Base-by-base conservation (phyloP, 2,329 filamentous ascomycete genomes). In the Lecanoromycetidae sp. region DNA sequence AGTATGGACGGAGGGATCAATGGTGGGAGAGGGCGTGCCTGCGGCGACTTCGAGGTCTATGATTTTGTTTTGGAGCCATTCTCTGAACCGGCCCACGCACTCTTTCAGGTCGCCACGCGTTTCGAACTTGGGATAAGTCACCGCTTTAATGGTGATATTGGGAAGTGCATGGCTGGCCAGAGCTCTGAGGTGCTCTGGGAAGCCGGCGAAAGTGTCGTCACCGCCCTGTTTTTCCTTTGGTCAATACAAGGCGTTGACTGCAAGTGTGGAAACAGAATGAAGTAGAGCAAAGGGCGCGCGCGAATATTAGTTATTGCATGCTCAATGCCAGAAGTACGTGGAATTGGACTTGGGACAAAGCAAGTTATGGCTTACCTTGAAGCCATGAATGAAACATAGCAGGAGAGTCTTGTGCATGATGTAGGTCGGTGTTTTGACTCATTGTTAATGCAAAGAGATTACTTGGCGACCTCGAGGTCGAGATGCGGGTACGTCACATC, bases 21-120 rank as follows among this genome's bases (percentile, higher is more conserved):
- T 75, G 0, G 85, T 94, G 0, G 88, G 88, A 4, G 83, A 88
- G 1, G 84, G 77, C 0, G 87, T 90, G 37, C 74, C 73, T 56
- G 84, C 83, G 23, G 75, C 79, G 48, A 95, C 88, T 66, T 98
- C 90, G 58, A 95, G 71, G 63, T 96, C 91, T 57, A 96, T 95
- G 57, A 96, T 85, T 57, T 85, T 85, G 61, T 95, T 82, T 55
- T 88, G 79, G 13, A 96, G 77, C 86, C 70, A 72, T 60, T 72
- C 69, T 55, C 67, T 60, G 47, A 72, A 68, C 22, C 58, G 60
- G 3, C 54, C 59, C 38, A 72, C 70, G 48, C 64, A 67, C 52
- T 69, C 66, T 49, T 63, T 65, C 46, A 72, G 51, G 27, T 69
- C 68, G 3, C 70, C 70, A 50, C 66, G 61, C 3, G 70, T 72